Percentiles rank a stretch among this genome's conserved stretches.
Conservation (phyloP, 208 protist genomes). For the Trypanosoma cruzi region DNA sequence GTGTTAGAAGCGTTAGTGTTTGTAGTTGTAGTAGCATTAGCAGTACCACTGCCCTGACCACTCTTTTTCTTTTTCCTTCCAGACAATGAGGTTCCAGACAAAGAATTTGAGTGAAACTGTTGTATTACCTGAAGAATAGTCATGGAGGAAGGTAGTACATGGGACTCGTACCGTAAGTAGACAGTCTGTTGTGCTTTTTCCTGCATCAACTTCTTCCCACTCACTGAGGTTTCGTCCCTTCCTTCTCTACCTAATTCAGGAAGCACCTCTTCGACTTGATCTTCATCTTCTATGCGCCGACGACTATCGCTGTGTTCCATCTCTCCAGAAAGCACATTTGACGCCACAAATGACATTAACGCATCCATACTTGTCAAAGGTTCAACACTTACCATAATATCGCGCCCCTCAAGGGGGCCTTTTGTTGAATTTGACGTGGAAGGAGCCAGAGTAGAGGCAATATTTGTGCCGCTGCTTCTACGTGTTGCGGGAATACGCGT, state of each 20-base stretch:
- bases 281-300: conserved; percentile 23
- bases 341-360: conserved; percentile 34
- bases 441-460: background rate
- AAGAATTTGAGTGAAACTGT: conserved; percentile 26
- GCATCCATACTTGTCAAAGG: conserved; percentile 37
- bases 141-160: conserved; percentile 80
- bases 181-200: conserved; percentile 21
- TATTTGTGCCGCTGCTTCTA: background rate
- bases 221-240: background rate
- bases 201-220: conserved; percentile 10
- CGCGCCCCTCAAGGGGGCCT: background rate
- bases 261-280: conserved; percentile 35
- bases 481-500: background rate
- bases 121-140: conserved; percentile 78
- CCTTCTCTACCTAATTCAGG: conserved; percentile 29
- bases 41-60: background rate
- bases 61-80: background rate
- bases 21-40: background rate
- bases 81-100: background rate
- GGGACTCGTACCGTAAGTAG: conserved; percentile 61
- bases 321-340: conserved; percentile 26
- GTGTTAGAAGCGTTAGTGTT: background rate
- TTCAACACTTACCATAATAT: conserved; percentile 34
- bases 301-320: conserved; percentile 1
- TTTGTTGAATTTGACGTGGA: conserved; percentile 8